phyloP scores from a whole-genome alignment of 495 filamentous ascomycete species.

The Aspergillus leporis region DNA sequence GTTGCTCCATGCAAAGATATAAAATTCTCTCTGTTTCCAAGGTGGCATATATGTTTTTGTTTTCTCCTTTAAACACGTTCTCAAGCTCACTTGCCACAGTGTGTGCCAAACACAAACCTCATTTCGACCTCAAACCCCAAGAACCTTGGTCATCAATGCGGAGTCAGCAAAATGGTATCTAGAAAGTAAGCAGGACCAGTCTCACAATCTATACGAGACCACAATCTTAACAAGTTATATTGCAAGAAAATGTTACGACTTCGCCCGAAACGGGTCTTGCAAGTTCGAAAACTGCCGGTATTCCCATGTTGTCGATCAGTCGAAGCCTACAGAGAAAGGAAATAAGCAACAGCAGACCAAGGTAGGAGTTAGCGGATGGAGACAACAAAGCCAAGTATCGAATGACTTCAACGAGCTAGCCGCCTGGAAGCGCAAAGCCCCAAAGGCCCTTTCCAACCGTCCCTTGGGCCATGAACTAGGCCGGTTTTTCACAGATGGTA shows the following conservation, averaged over 20 bases:
- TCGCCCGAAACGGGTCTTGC: not conserved
- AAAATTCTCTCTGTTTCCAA: too few relatives aligned
- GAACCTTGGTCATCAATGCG: too few relatives aligned
- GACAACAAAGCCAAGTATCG: not conserved
- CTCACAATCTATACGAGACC: not conserved
- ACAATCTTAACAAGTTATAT: not conserved
- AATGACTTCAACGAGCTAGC: constrained; percentile 10
- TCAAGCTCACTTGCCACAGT: too few relatives aligned
- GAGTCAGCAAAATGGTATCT: not conserved
- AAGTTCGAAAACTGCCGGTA: not conserved
- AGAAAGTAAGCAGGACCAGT: not conserved
- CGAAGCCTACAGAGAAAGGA: not conserved
- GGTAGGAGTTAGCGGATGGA: not conserved
- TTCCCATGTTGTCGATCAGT: not conserved
- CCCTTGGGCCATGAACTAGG: constrained; percentile 12
- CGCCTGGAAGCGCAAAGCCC: constrained; percentile 16
- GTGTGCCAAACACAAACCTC: too few relatives aligned
- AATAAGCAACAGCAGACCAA: not conserved
- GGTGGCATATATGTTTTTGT: too few relatives aligned
- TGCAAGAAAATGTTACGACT: not conserved
- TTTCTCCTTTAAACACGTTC: too few relatives aligned
- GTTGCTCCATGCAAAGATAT: too few relatives aligned
- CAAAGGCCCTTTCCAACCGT: not conserved
- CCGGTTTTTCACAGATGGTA: constrained; percentile 9
- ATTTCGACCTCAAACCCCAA: too few relatives aligned